Conservation (phyloP, 176 grass and related monocot genomes). For the Microstegium vimineum region DNA sequence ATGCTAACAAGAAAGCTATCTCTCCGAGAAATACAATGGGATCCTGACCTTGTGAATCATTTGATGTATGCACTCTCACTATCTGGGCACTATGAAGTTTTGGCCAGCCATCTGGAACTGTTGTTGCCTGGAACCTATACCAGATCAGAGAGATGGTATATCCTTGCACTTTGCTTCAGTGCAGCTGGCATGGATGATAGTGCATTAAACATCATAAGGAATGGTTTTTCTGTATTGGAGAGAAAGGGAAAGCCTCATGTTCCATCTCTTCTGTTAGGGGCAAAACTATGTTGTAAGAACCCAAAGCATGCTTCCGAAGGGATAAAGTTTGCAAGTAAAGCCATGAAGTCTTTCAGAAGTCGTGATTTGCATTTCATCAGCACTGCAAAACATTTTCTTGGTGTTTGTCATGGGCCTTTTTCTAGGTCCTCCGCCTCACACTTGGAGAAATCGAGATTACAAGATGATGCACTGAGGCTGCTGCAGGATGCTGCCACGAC, state of each 20-base stretch:
- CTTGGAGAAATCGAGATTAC: constrained; percentile 57
- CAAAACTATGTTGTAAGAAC: constrained; percentile 87
- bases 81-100: no score
- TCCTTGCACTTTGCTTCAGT: constrained; percentile 90
- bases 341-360: constrained; percentile 56
- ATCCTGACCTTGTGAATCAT: constrained; percentile 69
- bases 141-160: constrained; percentile 88
- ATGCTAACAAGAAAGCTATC: constrained; percentile 75
- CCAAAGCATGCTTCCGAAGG: constrained; percentile 71
- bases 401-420: constrained; percentile 72
- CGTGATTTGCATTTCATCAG: constrained; percentile 60
- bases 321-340: constrained; percentile 66
- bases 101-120: constrained; percentile 56
- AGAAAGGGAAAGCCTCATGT: constrained; percentile 78
- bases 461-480: constrained; percentile 58
- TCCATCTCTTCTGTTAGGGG: constrained; percentile 85
- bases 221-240: constrained; percentile 53
- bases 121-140: constrained; percentile 82
- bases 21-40: constrained; percentile 72
- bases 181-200: constrained; percentile 68
- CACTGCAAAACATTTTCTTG: constrained; percentile 74
- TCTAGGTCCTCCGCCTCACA: constrained; percentile 68
- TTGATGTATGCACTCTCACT: no score
- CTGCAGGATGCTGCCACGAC: constrained; percentile 50
- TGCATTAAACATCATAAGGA: constrained; percentile 88